These are phyloP conservation scores for Verticillium alfalfae DNA, from an alignment of 2,329 filamentous ascomycete genomes.

Conservation along the genomic window DNA sequence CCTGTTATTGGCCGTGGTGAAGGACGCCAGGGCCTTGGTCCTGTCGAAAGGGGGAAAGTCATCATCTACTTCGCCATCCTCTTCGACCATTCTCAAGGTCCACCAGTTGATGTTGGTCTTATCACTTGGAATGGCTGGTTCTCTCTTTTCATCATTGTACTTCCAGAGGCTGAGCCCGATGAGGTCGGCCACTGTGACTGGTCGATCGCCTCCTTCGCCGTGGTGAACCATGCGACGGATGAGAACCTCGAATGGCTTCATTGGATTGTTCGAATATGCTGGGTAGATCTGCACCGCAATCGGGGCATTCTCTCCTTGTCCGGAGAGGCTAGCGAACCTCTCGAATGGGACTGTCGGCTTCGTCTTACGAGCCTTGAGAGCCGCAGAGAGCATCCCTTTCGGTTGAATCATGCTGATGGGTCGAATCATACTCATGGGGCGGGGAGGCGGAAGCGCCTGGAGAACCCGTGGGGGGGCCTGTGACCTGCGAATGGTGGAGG, in stretches of 20 bases:
- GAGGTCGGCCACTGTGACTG: constrained; percentile 71
- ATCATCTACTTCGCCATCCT: constrained; percentile 79
- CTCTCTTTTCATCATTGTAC: constrained; percentile 70
- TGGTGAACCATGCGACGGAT: constrained; percentile 66
- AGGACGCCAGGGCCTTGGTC: constrained; percentile 68
- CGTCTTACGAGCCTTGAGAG: constrained; percentile 66
- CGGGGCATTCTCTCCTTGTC: constrained; percentile 72
- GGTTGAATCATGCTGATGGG: constrained; percentile 64
- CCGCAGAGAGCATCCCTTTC: constrained; percentile 65
- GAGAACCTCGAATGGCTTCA: constrained; percentile 64
- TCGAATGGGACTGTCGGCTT: constrained; percentile 69
- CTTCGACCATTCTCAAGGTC: constrained; percentile 77
- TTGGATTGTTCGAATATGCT: constrained; percentile 60
- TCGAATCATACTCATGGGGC: constrained; percentile 58
- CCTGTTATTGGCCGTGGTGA: constrained; percentile 75
- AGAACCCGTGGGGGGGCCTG: constrained; percentile 54
- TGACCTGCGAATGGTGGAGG: constrained; percentile 60
- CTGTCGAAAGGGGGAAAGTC: constrained; percentile 77
- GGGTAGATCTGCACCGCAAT: constrained; percentile 73
- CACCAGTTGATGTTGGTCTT: constrained; percentile 77
- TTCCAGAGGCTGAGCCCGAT: constrained; percentile 75
- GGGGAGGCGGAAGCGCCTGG: constrained; percentile 64
- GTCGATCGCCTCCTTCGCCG: constrained; percentile 54
- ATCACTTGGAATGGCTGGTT: constrained; percentile 58
- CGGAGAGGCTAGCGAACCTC: constrained; percentile 69